Base-by-base conservation (phyloP, 1,284 basidiomycete species). In the Schizopora paradoxa region DNA sequence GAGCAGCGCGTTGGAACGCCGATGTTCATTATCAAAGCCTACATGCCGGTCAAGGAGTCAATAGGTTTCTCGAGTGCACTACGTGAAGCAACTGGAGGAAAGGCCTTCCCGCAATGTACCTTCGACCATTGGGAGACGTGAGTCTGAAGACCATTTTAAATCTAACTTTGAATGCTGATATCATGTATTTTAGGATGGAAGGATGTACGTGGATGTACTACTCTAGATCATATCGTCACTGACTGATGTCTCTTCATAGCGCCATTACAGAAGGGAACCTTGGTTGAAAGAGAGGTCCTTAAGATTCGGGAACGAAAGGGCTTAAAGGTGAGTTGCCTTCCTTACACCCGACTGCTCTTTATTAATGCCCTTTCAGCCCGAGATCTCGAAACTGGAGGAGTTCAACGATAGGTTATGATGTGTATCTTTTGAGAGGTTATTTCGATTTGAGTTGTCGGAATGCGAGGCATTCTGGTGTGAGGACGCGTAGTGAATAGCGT, bases 11-110 rank as follows among this genome's bases (percentile, higher is more conserved):
- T 86, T 7, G 95, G 96, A 74, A 98, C 95, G 22, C 95, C 95
- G 54, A 97, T 98, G 93, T 97, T 95, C 81, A 99, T 91, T 49
- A 89, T 99, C 72, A 98, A 97, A 82, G 93, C 94, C 27, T 96
- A 94, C 77, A 77, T 98, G 43, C 94, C 94, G 63, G 93, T 97
- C 68, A 74, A 77, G 68, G 95, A 98, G 73, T 98, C 95, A 16
- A 98, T 98, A 74, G 95, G 95, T 58, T 98, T 99, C 86, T 98
- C 95, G 70, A 91, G 87, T 59, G 93, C 91, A 58, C 82, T 99
- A 47, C 89, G 95, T 61, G 81, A 85, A 62, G 85, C 88, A 51
- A 99, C 95, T 42, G 82, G 79, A 65, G 95, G 95, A 50, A 95
- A 99, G 76, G 95, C 94, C 56, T 97, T 98, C 92, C 94, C 94